Evolutionary conservation across 768 basidiomycete genomes (phyloP), one percentile per base, ranked within the genome.

Genomic region (Leccinum boreale): DNA sequence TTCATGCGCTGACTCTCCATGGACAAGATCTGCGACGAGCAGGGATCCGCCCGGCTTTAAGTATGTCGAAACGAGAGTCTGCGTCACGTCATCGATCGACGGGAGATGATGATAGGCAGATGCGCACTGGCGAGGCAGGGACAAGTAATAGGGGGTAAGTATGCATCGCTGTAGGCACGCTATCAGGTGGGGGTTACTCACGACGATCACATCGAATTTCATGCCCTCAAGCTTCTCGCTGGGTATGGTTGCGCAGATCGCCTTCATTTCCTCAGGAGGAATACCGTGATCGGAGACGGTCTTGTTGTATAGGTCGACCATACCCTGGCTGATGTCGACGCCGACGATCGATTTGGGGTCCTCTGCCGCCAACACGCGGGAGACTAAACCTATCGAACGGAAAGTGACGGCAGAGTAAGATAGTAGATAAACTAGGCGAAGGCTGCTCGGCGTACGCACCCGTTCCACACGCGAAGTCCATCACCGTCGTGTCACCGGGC

Each of bases 391-490:
- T 91, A 31, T 23, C 42, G 1, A 17, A 29, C 31, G 26, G 10
- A 1, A n/a, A n/a, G 36, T 39, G 17, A 39, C 8, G 17, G 36
- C 36, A 39, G 17, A 10, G 36, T 39, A 39, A 39, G 36, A n/a
- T 39, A 39, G 36, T 39, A 39, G 36, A 39, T 39, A 33, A 35
- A 3, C 11, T 28, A 39, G 21, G 49, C 24, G 48, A 14, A 8
- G 48, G 6, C 4, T 4, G 3, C 3, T 3, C 17, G n/a, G 3
- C 23, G 14, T 4, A 26, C 49, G 36, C 57, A 85, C 87, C 89
- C 59, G 81, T 81, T 12, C 89, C 88, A 67, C 89, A 91, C 5
- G 89, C 89, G 65, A 81, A 91, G 62, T 91, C 90, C 79, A 92
- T 75, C 17, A 86, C 75, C 6, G 70, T 75, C 5, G 89, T 90